phyloP scores from a whole-genome alignment of 257 asterid species.

The Jaltomata sinuosa region DNA sequence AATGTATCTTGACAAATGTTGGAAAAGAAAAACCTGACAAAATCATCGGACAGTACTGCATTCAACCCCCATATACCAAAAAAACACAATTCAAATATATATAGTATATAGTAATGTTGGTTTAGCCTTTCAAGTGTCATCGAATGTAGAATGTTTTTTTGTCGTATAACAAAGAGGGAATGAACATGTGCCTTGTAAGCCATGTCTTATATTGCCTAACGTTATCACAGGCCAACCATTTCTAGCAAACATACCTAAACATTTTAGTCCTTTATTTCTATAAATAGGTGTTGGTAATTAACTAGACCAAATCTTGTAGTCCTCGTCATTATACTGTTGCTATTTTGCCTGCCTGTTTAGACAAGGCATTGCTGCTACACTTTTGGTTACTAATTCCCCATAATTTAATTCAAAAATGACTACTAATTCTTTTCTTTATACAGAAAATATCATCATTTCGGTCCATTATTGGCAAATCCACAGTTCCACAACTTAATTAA shows the following conservation, averaged over 20 bases:
- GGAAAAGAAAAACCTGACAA: background rate
- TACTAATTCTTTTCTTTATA: too few species aligned
- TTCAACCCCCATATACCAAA: background rate
- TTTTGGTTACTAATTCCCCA: background rate
- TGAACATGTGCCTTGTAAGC: background rate
- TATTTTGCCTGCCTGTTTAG: background rate
- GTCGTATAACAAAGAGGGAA: background rate
- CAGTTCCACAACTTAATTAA: background rate
- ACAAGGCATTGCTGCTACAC: background rate
- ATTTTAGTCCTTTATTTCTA: background rate
- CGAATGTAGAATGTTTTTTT: background rate
- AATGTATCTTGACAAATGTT: background rate
- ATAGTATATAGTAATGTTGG: background rate
- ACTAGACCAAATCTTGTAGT: background rate
- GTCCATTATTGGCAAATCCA: background rate
- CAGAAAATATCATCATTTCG: background rate
- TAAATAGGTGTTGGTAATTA: background rate
- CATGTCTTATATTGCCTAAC: background rate
- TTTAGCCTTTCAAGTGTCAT: background rate
- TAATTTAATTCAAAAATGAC: too few species aligned
- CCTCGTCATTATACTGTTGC: background rate
- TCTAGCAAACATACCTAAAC: background rate
- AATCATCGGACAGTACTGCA: background rate
- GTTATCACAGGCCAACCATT: background rate
- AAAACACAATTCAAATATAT: background rate